Evolutionary conservation across 2,329 filamentous ascomycete species (phyloP).

Genomic region (Madurella fahalii): DNA sequence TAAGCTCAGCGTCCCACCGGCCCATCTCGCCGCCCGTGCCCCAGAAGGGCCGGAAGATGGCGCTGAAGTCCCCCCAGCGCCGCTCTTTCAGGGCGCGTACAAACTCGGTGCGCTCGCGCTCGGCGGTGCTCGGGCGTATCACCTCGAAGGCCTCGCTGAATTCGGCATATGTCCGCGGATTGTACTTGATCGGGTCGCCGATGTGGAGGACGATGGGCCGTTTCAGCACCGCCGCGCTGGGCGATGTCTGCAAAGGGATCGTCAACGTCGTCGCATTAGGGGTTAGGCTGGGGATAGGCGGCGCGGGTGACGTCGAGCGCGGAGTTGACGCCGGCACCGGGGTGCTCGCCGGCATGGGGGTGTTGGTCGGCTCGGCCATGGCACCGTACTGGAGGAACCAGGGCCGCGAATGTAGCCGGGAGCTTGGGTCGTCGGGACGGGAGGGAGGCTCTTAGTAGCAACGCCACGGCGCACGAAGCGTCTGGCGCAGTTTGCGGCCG

Average conservation of each 20-base stretch:
- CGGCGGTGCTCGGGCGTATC: conserved; percentile 46
- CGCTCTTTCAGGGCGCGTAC: conserved; percentile 45
- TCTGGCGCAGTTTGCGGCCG: no score
- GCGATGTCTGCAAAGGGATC: conserved; percentile 9
- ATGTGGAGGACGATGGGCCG: conserved; percentile 64
- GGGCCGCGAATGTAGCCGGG: neutral
- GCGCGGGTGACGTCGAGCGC: conserved; percentile 28
- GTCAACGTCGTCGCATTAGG: conserved; percentile 20
- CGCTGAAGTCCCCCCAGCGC: conserved; percentile 52
- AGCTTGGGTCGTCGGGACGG: neutral
- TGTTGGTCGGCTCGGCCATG: conserved; percentile 33
- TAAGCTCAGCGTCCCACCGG: conserved; percentile 57
- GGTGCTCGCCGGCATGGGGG: conserved; percentile 27
- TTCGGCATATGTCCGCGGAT: conserved; percentile 42
- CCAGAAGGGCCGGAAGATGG: conserved; percentile 54
- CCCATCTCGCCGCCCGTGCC: conserved; percentile 63
- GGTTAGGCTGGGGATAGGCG: conserved; percentile 27
- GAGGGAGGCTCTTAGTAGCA: neutral
- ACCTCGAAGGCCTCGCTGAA: conserved; percentile 45
- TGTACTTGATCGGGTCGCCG: conserved; percentile 59
- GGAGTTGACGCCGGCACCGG: conserved; percentile 30
- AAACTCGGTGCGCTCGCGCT: conserved; percentile 50
- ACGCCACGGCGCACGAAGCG: no score
- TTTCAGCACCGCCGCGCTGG: conserved; percentile 9
- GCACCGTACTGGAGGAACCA: neutral